These are phyloP conservation scores for Fraxinus americana DNA, from an alignment of 257 asterid genomes.

Conservation along the genomic window DNA sequence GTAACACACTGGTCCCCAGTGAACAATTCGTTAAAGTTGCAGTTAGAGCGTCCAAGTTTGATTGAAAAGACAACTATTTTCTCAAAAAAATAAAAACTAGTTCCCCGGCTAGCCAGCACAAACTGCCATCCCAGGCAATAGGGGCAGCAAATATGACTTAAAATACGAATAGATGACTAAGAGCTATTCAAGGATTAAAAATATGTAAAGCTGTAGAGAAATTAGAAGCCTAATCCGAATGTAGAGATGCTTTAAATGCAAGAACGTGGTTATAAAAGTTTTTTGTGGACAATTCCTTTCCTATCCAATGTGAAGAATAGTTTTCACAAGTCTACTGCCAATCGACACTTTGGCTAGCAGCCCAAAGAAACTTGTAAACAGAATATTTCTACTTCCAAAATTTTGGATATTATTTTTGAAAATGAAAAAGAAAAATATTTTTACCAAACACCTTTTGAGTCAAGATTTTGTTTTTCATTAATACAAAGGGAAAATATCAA, in stretches of 20 bases:
- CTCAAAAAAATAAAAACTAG: not conserved
- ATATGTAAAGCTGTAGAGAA: not conserved
- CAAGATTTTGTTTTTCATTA: not conserved
- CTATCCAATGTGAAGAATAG: not conserved
- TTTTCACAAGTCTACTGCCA: not conserved
- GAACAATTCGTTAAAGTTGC: not conserved
- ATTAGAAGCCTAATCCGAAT: not conserved
- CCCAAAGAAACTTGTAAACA: not conserved
- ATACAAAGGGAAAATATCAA: not conserved
- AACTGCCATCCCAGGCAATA: not conserved
- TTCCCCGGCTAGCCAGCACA: not conserved
- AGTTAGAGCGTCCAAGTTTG: not conserved
- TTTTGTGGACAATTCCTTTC: not conserved
- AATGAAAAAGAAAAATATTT: too few species aligned
- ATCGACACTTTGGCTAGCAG: not conserved
- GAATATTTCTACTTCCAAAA: not conserved
- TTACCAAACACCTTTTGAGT: not conserved
- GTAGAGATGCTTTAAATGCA: not conserved
- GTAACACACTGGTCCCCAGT: not conserved
- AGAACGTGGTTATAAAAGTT: not conserved
- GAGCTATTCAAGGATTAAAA: not conserved
- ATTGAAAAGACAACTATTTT: not conserved
- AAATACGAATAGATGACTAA: not conserved
- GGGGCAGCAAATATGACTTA: not conserved
- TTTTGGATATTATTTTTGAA: not conserved